Base-by-base conservation (phyloP, 805 yeast genomes). In the Brettanomyces anomalus region DNA sequence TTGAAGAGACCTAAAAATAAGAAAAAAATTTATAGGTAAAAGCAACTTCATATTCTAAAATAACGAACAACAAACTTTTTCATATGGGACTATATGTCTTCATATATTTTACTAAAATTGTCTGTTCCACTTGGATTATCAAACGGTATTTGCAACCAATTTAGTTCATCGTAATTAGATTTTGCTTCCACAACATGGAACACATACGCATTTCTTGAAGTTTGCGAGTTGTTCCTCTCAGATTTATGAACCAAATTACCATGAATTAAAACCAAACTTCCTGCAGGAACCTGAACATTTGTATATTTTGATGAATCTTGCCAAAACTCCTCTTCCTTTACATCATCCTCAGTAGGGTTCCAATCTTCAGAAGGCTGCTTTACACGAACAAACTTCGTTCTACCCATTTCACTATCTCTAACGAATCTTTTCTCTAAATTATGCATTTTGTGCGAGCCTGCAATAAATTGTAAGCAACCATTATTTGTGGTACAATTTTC, bases 91-190 rank as follows among this genome's bases (percentile, higher is more conserved):
- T n/a, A n/a, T n/a, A n/a, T n/a, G n/a, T n/a, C n/a, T n/a, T 24
- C 28, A 28, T 14, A 37, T 16, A 80, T 56, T 54, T 69, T 75
- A 13, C 78, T 71, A 47, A 83, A 82, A 14, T 79, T 63, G 0
- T 70, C 58, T 1, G 86, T 83, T 0, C 90, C 89, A 8, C 41
- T 35, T 11, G 61, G 62, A 6, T 52, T 47, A 4, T 72, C 53
- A 0, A 81, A 74, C 2, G 93, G 93, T 4, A 83, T 77, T 54
- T 85, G 94, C 31, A 84, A 67, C 93, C 94, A 85, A 56, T 84
- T 84, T 53, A 67, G 58, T 18, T 64, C 62, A 55, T 84, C 93
- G 53, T 82, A 85, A 20, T 70, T 57, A 11, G 74, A 65, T 2
- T 47, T 60, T 2, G 90, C 90, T 41, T 85, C 93, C 44, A 85